Conservation (phyloP, 345 rosid species). For the Carallia brachiata region DNA sequence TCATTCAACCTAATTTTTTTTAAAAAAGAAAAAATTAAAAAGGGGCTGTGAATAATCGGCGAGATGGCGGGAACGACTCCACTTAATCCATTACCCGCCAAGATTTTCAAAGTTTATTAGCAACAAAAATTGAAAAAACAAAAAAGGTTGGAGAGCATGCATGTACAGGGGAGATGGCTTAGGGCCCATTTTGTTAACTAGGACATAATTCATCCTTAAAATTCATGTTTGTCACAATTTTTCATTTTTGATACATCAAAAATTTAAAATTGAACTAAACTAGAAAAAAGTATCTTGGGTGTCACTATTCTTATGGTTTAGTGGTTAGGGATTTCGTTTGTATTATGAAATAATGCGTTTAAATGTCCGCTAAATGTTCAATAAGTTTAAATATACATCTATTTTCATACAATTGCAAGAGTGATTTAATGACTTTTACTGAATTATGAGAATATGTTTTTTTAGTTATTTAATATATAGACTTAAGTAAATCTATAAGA, state of each 20-base stretch:
- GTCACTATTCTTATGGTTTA: too few relatives aligned
- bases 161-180: background rate
- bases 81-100: constrained; percentile 7
- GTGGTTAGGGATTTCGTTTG: too few relatives aligned
- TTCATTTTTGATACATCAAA: background rate
- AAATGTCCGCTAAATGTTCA: too few relatives aligned
- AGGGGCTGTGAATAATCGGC: background rate
- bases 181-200: background rate
- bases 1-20: background rate
- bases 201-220: background rate
- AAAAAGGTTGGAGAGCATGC: background rate
- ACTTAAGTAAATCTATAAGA: too few relatives aligned
- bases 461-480: too few relatives aligned
- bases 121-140: background rate
- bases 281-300: too few relatives aligned
- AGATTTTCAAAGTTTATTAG: background rate
- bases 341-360: too few relatives aligned
- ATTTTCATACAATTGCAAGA: too few relatives aligned
- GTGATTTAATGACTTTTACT: too few relatives aligned
- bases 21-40: background rate
- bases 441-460: too few relatives aligned
- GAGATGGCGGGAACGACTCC: constrained; percentile 8
- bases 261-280: too few relatives aligned
- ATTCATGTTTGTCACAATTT: background rate
- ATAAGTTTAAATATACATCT: too few relatives aligned